Conservation (phyloP, 73 alveolate genomes). For the Loxodes magnus region DNA sequence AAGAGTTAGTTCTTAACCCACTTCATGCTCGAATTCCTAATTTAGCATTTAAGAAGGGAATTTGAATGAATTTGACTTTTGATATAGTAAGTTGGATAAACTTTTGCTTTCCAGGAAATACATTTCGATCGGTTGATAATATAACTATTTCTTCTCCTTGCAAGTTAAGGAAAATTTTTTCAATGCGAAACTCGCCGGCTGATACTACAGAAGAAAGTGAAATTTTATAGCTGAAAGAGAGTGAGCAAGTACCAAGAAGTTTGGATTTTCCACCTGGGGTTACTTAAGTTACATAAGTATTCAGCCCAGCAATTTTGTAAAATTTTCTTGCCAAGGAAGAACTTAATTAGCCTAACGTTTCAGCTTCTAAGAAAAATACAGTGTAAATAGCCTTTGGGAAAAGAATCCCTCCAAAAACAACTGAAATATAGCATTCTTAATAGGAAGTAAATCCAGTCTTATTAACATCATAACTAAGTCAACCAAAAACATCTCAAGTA, state of each 20-base stretch:
- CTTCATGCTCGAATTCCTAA: slow-evolving; percentile 82
- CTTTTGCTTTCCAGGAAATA: slow-evolving; percentile 48
- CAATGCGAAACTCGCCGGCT: slow-evolving; percentile 75
- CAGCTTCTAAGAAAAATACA: background rate
- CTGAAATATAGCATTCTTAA: background rate
- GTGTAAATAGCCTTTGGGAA: slow-evolving; percentile 22
- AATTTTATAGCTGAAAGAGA: background rate
- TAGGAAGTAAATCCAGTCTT: no score
- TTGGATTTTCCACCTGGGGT: slow-evolving; percentile 21
- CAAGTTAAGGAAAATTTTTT: slow-evolving; percentile 55
- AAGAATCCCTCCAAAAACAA: background rate
- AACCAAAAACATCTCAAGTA: background rate
- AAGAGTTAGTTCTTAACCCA: slow-evolving; percentile 54
- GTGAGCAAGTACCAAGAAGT: slow-evolving; percentile 20
- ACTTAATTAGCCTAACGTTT: background rate
- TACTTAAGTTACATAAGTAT: slow-evolving; percentile 10
- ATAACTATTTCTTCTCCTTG: slow-evolving; percentile 52
- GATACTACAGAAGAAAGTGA: slow-evolving; percentile 20
- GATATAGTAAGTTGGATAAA: slow-evolving; percentile 55
- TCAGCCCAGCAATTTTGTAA: slow-evolving; percentile 9
- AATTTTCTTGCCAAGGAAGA: background rate
- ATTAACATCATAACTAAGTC: no score
- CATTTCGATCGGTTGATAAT: slow-evolving; percentile 56
- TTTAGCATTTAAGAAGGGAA: slow-evolving; percentile 44
- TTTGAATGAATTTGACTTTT: slow-evolving; percentile 61